These are phyloP conservation scores for Leccinellum rugosiceps DNA, from an alignment of 768 basidiomycete species.

Conservation along the genomic window DNA sequence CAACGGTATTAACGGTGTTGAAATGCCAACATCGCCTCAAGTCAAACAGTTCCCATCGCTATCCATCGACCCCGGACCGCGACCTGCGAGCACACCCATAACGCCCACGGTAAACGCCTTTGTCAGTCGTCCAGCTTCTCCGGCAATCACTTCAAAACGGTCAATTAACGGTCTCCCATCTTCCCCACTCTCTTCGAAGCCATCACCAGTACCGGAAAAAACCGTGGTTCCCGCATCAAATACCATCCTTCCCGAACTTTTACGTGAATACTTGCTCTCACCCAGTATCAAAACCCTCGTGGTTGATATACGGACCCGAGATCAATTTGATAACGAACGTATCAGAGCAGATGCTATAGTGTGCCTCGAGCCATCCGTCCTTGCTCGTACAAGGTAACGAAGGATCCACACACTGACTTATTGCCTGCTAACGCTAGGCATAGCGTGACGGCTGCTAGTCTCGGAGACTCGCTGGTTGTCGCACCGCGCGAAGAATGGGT, in stretches of 20 bases:
- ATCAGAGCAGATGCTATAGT: constrained; percentile 68
- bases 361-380: constrained; percentile 81
- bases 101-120: constrained; percentile 55
- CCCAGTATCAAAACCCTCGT: constrained; percentile 59
- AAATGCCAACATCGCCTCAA: constrained; percentile 31
- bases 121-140: constrained; percentile 62
- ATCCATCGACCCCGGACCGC: constrained; percentile 45
- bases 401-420: not conserved
- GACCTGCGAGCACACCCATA: constrained; percentile 71
- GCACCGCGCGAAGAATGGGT: constrained; percentile 67
- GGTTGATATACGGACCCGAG: constrained; percentile 79
- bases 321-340: constrained; percentile 71
- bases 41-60: constrained; percentile 39
- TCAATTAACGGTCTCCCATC: constrained; percentile 39
- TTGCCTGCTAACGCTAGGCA: constrained; percentile 8
- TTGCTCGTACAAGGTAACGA: constrained; percentile 63
- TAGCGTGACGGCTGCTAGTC: constrained; percentile 61
- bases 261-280: constrained; percentile 55
- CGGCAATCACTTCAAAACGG: constrained; percentile 43
- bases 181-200: constrained; percentile 31
- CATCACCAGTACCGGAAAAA: constrained; percentile 31
- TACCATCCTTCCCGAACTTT: constrained; percentile 54
- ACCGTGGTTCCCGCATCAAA: constrained; percentile 58
- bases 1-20: constrained; percentile 31
- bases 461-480: constrained; percentile 74